Base-by-base conservation (phyloP, 805 yeast species). In the Metschnikowia santaceciliae region DNA sequence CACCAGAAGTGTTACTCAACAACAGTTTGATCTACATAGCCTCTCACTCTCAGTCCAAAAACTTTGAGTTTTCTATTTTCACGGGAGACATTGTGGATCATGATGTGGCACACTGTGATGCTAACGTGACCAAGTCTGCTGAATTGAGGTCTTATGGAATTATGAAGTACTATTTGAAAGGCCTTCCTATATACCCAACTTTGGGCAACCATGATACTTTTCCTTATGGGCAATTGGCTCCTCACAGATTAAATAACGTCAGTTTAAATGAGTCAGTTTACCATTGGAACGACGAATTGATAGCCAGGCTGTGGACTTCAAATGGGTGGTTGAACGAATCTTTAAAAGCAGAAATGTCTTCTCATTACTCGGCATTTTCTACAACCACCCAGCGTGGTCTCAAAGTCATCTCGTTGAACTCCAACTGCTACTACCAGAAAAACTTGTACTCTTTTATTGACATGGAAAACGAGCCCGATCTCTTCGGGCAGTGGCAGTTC, bases 1-100 rank as follows among this genome's bases (percentile, higher is more conserved):
- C 86, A 4, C 90, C 91, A 6, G 83, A 79, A 53, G 63, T 80
- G 15, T 67, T 85, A 56, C 69, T 85, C 58, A 84, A 83, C 62
- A 78, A 79, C 55, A 77, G 87, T 10, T 66, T 84, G 62, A 69
- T 71, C 46, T 68, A 78, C 23, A 70, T 79, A 46, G 66, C 67
- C 53, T 68, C 71, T 49, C 49, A 64, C 34, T 51, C 63, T 14
- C 57, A 64, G 10, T 60, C 69, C 38, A 54, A 74, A 35, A 58
- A 70, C 7, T 84, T 77, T 58, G 84, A 82, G 47, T 84, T 84
- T 61, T 76, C 85, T 2, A 65, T 85, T 36, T 85, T 85, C 72
- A 85, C 90, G 4, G 90, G 90, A 50, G 91, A 85, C 61, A 72
- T 84, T 62, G 85, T 84, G 48, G 90, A 85, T 63, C 91, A 85